Percentiles rank a stretch among this genome's conserved stretches.
Evolutionary conservation across 2,329 filamentous ascomycete species (phyloP).

Genomic region (Apiospora aurea): DNA sequence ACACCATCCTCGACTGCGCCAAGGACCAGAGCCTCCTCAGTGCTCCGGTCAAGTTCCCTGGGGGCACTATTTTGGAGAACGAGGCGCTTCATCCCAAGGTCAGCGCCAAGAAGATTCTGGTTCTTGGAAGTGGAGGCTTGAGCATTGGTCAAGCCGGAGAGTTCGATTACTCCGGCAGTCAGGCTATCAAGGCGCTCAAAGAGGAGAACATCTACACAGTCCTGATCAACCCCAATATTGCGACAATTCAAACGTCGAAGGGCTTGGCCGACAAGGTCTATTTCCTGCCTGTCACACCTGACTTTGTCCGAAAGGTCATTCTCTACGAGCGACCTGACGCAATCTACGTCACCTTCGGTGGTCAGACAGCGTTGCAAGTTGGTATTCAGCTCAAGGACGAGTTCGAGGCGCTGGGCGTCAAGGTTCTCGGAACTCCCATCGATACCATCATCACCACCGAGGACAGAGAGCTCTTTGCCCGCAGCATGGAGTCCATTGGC

Average conservation of each 20-base stretch:
- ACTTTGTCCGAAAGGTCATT: conserved; percentile 98
- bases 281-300: conserved; percentile 94
- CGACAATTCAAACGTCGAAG: conserved; percentile 98
- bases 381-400: conserved; percentile 98
- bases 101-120: conserved; percentile 90
- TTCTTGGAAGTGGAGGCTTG: conserved; percentile 92
- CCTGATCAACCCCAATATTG: conserved; percentile 98
- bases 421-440: conserved; percentile 94
- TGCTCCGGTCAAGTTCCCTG: conserved; percentile 84
- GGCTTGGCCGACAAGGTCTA: conserved; percentile 98
- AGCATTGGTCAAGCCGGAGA: conserved; percentile 98
- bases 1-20: conserved; percentile 78
- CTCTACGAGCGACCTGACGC: conserved; percentile 92
- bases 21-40: conserved; percentile 71
- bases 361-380: conserved; percentile 94
- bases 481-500: conserved; percentile 97
- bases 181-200: conserved; percentile 98
- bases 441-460: conserved; percentile 99
- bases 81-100: conserved; percentile 78
- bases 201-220: conserved; percentile 98
- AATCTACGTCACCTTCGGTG: conserved; percentile 97
- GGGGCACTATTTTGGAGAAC: conserved; percentile 82
- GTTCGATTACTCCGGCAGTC: conserved; percentile 98
- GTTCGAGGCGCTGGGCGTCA: conserved; percentile 89
- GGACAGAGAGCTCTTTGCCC: conserved; percentile 95